Evolutionary conservation across 306 rosid species (phyloP).

Genomic region (Hylodesmum podocarpum): DNA sequence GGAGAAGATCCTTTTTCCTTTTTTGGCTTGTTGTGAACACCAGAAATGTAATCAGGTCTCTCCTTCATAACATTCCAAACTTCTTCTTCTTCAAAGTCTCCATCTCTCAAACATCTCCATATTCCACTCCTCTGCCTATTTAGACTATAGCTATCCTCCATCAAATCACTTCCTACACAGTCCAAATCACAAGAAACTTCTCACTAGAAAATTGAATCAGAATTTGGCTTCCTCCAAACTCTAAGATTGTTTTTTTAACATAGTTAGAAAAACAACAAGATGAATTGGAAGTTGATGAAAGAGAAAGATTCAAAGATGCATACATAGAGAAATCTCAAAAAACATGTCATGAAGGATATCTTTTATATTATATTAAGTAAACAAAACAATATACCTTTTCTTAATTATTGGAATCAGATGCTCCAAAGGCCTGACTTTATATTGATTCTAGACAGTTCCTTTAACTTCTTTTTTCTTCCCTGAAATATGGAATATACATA

Average conservation of each 20-base stretch:
- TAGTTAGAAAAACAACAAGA: neutral
- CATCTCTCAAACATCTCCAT: conserved; percentile 87
- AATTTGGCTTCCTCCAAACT: conserved; percentile 20
- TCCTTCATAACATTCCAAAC: conserved; percentile 71
- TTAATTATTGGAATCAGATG: conserved; percentile 42
- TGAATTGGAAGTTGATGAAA: neutral
- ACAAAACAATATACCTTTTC: conserved; percentile 44
- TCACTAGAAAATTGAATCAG: neutral
- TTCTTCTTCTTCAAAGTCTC: conserved; percentile 83
- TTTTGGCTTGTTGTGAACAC: conserved; percentile 23
- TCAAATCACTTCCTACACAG: conserved; percentile 43
- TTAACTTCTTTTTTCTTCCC: neutral
- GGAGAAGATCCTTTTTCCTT: conserved; percentile 25
- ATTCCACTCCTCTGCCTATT: conserved; percentile 57
- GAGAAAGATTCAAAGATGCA: conserved; percentile 23
- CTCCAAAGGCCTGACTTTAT: conserved; percentile 33
- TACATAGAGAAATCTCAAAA: neutral
- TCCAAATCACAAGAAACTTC: conserved; percentile 8
- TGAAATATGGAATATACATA: conserved; percentile 31
- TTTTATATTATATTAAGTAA: conserved; percentile 2
- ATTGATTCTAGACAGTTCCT: conserved; percentile 32
- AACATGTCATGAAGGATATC: neutral
- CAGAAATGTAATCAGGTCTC: conserved; percentile 28
- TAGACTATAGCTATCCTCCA: conserved; percentile 57
- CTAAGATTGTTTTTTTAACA: neutral